phyloP scores from a whole-genome alignment of 2,329 filamentous ascomycete species.

The Calonectria montana region DNA sequence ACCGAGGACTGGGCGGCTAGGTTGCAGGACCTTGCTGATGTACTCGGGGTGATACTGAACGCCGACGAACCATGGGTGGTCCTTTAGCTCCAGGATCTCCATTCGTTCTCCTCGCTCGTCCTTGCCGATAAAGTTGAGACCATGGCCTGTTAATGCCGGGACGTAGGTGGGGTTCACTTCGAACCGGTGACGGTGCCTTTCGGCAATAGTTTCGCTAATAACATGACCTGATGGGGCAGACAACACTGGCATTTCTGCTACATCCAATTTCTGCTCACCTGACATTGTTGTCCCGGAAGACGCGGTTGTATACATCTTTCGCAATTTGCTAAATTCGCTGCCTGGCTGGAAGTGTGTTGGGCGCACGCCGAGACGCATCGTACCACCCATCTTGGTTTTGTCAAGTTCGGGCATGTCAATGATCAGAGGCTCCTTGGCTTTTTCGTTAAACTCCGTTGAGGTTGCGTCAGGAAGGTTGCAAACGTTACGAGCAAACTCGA shows the following conservation, averaged over 20 bases:
- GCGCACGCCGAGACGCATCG: slow-evolving; percentile 85
- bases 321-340: slow-evolving; percentile 82
- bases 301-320: slow-evolving; percentile 75
- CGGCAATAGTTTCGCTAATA: slow-evolving; percentile 58
- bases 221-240: slow-evolving; percentile 41
- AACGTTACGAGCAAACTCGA: slow-evolving; percentile 85
- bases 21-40: slow-evolving; percentile 77
- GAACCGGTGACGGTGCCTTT: slow-evolving; percentile 89
- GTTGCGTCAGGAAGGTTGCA: slow-evolving; percentile 70
- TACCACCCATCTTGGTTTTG: slow-evolving; percentile 72
- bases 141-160: slow-evolving; percentile 73
- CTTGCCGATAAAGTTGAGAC: slow-evolving; percentile 82
- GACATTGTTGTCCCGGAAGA: not conserved
- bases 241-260: not conserved
- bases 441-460: slow-evolving; percentile 66
- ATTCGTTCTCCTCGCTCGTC: slow-evolving; percentile 83
- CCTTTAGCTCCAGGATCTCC: slow-evolving; percentile 84
- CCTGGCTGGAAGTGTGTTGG: slow-evolving; percentile 79
- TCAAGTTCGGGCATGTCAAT: slow-evolving; percentile 81
- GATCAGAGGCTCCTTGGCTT: slow-evolving; percentile 75
- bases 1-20: slow-evolving; percentile 76
- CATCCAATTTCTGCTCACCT: not conserved
- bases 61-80: slow-evolving; percentile 84
- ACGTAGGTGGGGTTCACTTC: slow-evolving; percentile 89
- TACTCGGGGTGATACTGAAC: slow-evolving; percentile 78